These are phyloP conservation scores for Arabidopsis lyrata DNA, from an alignment of 441 rosid genomes.

Conservation along the genomic window DNA sequence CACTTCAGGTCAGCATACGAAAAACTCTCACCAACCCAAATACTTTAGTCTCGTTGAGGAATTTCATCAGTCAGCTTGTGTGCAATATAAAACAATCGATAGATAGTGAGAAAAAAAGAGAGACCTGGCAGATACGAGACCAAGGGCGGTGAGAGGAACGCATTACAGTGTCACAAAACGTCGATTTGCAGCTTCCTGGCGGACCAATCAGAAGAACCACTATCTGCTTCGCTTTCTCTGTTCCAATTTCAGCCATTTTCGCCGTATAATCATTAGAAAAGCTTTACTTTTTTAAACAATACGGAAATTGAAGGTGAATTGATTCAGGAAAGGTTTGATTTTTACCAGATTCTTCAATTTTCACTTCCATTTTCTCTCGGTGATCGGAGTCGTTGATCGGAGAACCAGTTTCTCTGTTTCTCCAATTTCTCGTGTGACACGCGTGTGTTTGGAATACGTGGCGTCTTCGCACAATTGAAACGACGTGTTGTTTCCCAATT, in stretches of 20 bases:
- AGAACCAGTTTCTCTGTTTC: slow-evolving; percentile 21
- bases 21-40: neutral
- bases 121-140: slow-evolving; percentile 92
- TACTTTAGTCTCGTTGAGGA: slow-evolving; percentile 37
- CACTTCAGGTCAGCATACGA: neutral
- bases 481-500: slow-evolving; percentile 20
- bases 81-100: slow-evolving; percentile 2
- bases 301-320: neutral
- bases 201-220: slow-evolving; percentile 76
- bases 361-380: slow-evolving; percentile 7
- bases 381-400: slow-evolving; percentile 24
- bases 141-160: slow-evolving; percentile 71
- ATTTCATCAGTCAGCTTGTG: slow-evolving; percentile 53
- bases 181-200: slow-evolving; percentile 94
- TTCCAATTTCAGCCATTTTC: slow-evolving; percentile 36
- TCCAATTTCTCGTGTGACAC: slow-evolving; percentile 22
- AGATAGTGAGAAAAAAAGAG: neutral
- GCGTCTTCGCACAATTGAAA: slow-evolving; percentile 4
- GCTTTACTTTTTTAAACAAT: neutral
- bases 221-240: slow-evolving; percentile 51
- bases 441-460: slow-evolving; percentile 27
- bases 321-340: neutral
- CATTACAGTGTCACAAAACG: slow-evolving; percentile 73
- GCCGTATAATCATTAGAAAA: neutral
- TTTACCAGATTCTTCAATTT: slow-evolving; percentile 38